These are phyloP conservation scores for Xylariaceae sp. DNA, from an alignment of 2,329 filamentous ascomycete species.

Conservation along the genomic window DNA sequence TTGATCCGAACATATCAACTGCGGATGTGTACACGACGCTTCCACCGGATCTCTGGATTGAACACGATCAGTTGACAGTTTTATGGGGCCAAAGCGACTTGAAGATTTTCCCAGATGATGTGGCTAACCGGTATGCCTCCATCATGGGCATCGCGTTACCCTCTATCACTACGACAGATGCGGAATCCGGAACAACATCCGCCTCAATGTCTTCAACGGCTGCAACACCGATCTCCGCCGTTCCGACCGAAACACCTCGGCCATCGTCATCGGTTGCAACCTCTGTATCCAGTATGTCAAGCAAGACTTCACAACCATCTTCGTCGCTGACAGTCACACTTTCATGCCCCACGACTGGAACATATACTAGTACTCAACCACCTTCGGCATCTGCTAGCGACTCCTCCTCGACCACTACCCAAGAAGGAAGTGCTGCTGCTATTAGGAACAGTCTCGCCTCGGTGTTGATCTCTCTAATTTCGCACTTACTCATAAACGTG, in stretches of 20 bases:
- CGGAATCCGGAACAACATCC: not conserved
- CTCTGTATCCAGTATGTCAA: not conserved
- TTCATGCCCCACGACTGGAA: too few relatives aligned
- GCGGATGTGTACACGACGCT: slow-evolving; percentile 30
- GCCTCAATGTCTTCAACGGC: not conserved
- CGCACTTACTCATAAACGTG: too few relatives aligned
- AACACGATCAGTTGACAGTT: slow-evolving; percentile 30
- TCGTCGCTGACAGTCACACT: too few relatives aligned
- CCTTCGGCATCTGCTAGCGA: too few relatives aligned
- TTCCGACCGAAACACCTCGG: not conserved
- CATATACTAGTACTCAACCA: too few relatives aligned
- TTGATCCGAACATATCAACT: slow-evolving; percentile 29
- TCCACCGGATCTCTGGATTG: slow-evolving; percentile 24
- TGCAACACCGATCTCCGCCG: not conserved
- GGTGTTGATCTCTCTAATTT: too few relatives aligned
- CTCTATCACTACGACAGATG: slow-evolving; percentile 3
- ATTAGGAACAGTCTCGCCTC: too few relatives aligned
- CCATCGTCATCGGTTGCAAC: not conserved
- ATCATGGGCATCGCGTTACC: slow-evolving; percentile 25
- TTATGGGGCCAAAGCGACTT: slow-evolving; percentile 28
- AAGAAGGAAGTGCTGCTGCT: too few relatives aligned
- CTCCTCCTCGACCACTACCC: too few relatives aligned
- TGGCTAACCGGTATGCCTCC: slow-evolving; percentile 24
- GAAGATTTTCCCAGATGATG: slow-evolving; percentile 17
- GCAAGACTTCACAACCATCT: too few relatives aligned